phyloP scores from a whole-genome alignment of 106 monocot species.

The Acanthochlamys bracteata region DNA sequence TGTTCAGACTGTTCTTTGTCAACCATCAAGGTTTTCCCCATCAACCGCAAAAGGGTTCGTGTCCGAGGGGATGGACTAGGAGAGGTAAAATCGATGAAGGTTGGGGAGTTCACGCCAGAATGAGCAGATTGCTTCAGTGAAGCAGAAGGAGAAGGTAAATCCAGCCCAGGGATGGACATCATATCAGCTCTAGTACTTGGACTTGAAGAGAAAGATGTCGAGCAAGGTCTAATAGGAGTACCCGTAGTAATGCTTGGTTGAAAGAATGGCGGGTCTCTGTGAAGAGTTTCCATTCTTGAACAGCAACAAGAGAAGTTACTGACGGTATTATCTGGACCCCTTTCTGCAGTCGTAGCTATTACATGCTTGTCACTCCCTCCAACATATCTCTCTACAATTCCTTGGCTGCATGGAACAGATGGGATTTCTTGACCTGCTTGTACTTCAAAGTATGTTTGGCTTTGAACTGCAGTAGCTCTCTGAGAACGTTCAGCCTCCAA shows the following conservation, averaged over 20 bases:
- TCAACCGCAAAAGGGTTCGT: slow-evolving; percentile 43
- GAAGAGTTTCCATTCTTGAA: slow-evolving; percentile 28
- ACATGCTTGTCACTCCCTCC: slow-evolving; percentile 3
- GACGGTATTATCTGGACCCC: slow-evolving; percentile 1
- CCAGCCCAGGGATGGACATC: not conserved
- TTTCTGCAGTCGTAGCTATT: not conserved
- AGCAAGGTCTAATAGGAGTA: slow-evolving; percentile 6
- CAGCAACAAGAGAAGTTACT: slow-evolving; percentile 28
- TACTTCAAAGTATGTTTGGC: not conserved
- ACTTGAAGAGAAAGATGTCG: slow-evolving; percentile 11
- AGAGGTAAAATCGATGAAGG: slow-evolving; percentile 15
- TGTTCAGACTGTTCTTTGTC: slow-evolving; percentile 26
- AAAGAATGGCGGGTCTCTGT: slow-evolving; percentile 9
- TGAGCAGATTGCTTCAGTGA: slow-evolving; percentile 6
- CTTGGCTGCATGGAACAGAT: not conserved
- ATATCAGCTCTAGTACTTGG: slow-evolving; percentile 11
- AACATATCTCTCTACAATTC: slow-evolving; percentile 1
- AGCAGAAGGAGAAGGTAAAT: slow-evolving; percentile 1
- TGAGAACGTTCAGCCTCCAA: not conserved
- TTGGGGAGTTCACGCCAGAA: not conserved
- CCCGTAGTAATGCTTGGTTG: slow-evolving; percentile 3
- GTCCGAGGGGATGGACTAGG: slow-evolving; percentile 13
- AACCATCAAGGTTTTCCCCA: slow-evolving; percentile 72
- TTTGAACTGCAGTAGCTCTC: slow-evolving; percentile 2
- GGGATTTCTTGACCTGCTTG: not conserved